Conservation (phyloP, 2,329 filamentous ascomycete species). For the Chaetothyriales sp. region DNA sequence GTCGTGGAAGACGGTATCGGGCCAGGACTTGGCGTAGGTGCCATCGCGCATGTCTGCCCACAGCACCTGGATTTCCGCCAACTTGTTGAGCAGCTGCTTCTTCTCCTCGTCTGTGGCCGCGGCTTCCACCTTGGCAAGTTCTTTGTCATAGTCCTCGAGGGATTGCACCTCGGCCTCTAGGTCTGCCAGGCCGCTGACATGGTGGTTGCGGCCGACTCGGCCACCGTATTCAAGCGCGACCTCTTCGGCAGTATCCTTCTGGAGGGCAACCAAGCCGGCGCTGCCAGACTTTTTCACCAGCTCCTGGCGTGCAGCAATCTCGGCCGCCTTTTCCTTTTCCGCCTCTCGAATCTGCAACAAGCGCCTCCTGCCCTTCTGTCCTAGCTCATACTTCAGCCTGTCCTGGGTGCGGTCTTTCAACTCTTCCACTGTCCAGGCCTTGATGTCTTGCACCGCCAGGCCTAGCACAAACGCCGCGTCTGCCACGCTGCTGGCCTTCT, state of each 20-base stretch:
- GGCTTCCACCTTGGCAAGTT: not conserved
- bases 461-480: conserved; percentile 43
- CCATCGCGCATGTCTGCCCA: conserved; percentile 33
- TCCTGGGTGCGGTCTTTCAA: conserved; percentile 8
- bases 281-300: not conserved
- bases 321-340: conserved; percentile 4
- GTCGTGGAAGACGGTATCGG: conserved; percentile 28
- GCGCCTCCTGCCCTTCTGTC: conserved; percentile 5
- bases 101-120: conserved; percentile 6
- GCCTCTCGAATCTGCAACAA: conserved; percentile 3
- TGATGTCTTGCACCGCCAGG: conserved; percentile 28
- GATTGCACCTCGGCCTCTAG: conserved; percentile 2
- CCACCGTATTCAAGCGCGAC: not conserved
- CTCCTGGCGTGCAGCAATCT: conserved; percentile 1
- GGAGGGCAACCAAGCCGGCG: not conserved
- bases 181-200: not conserved
- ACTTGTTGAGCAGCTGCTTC: conserved; percentile 17
- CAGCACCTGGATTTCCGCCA: conserved; percentile 28
- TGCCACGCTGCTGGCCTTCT: conserved; percentile 47
- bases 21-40: conserved; percentile 35
- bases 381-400: conserved; percentile 7
- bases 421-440: conserved; percentile 17
- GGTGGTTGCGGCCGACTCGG: not conserved
- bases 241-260: not conserved
- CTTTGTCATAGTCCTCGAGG: conserved; percentile 2